phyloP scores from a whole-genome alignment of 441 rosid genomes.

The Isatis lusitanica region DNA sequence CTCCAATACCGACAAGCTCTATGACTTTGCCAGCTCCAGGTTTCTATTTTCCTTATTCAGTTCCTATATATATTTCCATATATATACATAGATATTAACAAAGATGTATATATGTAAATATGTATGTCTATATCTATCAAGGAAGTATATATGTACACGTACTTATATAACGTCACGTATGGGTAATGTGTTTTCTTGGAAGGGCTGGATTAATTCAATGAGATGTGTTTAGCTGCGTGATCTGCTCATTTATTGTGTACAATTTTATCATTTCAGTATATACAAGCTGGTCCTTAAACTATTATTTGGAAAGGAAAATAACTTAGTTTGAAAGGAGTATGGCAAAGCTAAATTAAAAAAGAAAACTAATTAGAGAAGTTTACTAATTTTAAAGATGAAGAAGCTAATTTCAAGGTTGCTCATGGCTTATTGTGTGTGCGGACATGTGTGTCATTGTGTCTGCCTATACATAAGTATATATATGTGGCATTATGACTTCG shows the following conservation, averaged over 20 bases:
- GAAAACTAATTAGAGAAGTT: neutral
- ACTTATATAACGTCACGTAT: neutral
- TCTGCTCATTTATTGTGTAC: neutral
- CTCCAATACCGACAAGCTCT: conserved; percentile 58
- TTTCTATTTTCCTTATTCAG: conserved; percentile 18
- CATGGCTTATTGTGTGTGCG: neutral
- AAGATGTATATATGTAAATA: neutral
- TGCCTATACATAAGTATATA: neutral
- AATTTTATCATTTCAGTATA: neutral
- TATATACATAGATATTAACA: neutral
- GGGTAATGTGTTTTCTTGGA: conserved; percentile 4
- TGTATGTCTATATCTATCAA: neutral
- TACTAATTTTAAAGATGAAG: neutral
- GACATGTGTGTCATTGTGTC: neutral
- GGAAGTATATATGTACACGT: neutral
- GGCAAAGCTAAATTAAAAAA: neutral
- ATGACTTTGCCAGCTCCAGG: conserved; percentile 63
- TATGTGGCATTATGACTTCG: neutral
- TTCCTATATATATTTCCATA: neutral
- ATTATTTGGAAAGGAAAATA: neutral
- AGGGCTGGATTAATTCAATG: neutral
- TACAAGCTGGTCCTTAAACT: neutral
- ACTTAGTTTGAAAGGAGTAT: neutral
- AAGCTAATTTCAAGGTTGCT: neutral
- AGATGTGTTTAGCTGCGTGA: neutral